Conservation (phyloP, 345 rosid genomes). For the Heritiera littoralis region DNA sequence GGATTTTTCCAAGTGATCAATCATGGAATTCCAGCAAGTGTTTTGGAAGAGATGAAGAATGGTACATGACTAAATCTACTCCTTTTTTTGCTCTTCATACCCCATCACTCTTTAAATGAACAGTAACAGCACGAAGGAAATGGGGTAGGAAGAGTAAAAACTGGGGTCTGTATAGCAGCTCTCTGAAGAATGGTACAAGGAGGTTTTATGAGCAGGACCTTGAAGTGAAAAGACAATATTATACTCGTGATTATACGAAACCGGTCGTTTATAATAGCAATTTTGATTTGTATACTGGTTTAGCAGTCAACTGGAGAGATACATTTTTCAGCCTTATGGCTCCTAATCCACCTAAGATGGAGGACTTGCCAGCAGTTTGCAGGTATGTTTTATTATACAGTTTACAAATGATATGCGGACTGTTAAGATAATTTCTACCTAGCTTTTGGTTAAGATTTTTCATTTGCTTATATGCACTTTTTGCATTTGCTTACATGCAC, state of each 20-base stretch:
- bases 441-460: neutral
- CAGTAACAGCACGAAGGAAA: no score
- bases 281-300: slow-evolving; percentile 39
- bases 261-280: slow-evolving; percentile 36
- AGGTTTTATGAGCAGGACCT: slow-evolving; percentile 44
- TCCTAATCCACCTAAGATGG: slow-evolving; percentile 41
- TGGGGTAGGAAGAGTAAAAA: no score
- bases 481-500: neutral
- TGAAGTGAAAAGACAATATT: slow-evolving; percentile 30
- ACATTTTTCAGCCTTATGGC: slow-evolving; percentile 34
- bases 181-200: slow-evolving; percentile 32
- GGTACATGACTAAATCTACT: no score
- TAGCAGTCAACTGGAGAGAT: slow-evolving; percentile 48
- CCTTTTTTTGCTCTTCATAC: no score
- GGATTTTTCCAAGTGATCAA: slow-evolving; percentile 55
- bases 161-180: no score
- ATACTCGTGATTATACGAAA: slow-evolving; percentile 24
- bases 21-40: slow-evolving; percentile 39
- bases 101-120: no score
- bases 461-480: neutral
- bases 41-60: slow-evolving; percentile 33
- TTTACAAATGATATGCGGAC: neutral
- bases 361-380: slow-evolving; percentile 43
- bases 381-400: slow-evolving; percentile 31
- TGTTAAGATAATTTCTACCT: no score